Percentiles rank a stretch among this genome's conserved stretches.
Conservation (phyloP, 1,284 basidiomycete species). For the Moesziomyces aphidis region DNA sequence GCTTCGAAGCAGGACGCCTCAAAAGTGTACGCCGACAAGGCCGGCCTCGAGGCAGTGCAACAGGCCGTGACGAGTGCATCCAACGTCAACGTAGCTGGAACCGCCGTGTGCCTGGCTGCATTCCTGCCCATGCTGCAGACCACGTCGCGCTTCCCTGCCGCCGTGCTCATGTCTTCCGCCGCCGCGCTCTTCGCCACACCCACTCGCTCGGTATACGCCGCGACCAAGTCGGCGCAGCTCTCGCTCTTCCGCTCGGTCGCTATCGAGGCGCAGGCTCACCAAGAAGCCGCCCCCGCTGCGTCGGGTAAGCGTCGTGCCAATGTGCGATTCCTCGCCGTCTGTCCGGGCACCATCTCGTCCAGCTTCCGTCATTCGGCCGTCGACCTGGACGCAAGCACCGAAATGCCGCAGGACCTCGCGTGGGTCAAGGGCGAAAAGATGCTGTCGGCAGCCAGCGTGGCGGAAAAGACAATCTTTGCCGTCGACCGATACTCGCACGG, state of each 20-base stretch:
- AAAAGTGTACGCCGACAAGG: constrained; percentile 71
- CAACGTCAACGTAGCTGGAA: constrained; percentile 71
- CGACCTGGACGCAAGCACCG: constrained; percentile 30
- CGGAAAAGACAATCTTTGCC: constrained; percentile 44
- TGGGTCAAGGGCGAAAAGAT: constrained; percentile 51
- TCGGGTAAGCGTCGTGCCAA: constrained; percentile 23
- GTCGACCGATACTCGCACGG: constrained; percentile 50
- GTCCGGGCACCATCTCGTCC: constrained; percentile 63
- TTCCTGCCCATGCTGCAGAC: constrained; percentile 78
- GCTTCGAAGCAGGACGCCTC: constrained; percentile 67
- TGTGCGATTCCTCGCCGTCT: constrained; percentile 59
- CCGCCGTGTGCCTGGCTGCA: constrained; percentile 69
- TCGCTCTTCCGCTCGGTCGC: constrained; percentile 81
- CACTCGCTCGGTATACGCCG: constrained; percentile 83
- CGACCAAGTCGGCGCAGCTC: constrained; percentile 84
- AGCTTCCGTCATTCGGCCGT: constrained; percentile 60
- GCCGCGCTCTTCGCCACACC: constrained; percentile 86
- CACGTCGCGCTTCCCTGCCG: constrained; percentile 78
- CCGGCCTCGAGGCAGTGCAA: constrained; percentile 68
- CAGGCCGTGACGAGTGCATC: constrained; percentile 66
- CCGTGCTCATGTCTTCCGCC: constrained; percentile 83
- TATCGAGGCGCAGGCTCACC: constrained; percentile 74
- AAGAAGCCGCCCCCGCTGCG: constrained; percentile 13
- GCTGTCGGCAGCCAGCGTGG: constrained; percentile 44
- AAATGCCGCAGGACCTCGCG: constrained; percentile 40